These are phyloP conservation scores for Begonia loranthoides DNA, from an alignment of 306 rosid genomes.

Conservation along the genomic window DNA sequence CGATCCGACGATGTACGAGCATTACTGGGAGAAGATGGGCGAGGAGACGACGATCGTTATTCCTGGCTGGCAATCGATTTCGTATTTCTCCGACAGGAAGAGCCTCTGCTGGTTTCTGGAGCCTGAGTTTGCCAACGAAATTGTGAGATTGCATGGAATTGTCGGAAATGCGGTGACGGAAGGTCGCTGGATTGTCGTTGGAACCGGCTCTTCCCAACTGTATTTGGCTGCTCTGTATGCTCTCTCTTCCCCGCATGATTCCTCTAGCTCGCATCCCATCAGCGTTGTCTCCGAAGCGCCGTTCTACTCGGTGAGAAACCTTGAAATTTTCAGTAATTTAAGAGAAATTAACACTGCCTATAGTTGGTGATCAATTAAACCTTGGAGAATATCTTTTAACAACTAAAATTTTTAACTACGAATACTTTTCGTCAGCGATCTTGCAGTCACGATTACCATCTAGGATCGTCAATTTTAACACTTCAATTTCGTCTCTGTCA, in stretches of 20 bases:
- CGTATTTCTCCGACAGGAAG: slow-evolving; percentile 54
- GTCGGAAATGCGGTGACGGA: slow-evolving; percentile 74
- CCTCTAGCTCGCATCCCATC: slow-evolving; percentile 25
- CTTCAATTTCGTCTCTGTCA: too few relatives aligned
- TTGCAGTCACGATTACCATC: too few relatives aligned
- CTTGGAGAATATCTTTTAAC: too few relatives aligned
- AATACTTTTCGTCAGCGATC: too few relatives aligned
- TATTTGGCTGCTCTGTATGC: slow-evolving; percentile 75
- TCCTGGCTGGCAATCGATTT: slow-evolving; percentile 68
- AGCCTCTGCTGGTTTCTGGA: slow-evolving; percentile 79
- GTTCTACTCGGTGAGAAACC: slow-evolving; percentile 59
- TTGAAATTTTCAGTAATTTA: too few relatives aligned
- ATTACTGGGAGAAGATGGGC: slow-evolving; percentile 52
- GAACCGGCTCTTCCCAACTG: slow-evolving; percentile 94
- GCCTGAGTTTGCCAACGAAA: slow-evolving; percentile 45
- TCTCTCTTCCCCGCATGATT: slow-evolving; percentile 32
- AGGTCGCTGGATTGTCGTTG: slow-evolving; percentile 63
- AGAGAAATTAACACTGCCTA: too few relatives aligned
- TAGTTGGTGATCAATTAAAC: too few relatives aligned
- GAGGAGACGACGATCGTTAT: slow-evolving; percentile 45
- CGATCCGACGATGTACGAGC: slow-evolving; percentile 77
- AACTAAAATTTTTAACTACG: too few relatives aligned
- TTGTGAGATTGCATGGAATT: slow-evolving; percentile 48
- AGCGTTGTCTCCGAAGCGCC: slow-evolving; percentile 68
- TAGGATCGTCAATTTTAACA: too few relatives aligned